Evolutionary conservation across 2,329 filamentous ascomycete species (phyloP).

Genomic region (Pyricularia pennisetigena): DNA sequence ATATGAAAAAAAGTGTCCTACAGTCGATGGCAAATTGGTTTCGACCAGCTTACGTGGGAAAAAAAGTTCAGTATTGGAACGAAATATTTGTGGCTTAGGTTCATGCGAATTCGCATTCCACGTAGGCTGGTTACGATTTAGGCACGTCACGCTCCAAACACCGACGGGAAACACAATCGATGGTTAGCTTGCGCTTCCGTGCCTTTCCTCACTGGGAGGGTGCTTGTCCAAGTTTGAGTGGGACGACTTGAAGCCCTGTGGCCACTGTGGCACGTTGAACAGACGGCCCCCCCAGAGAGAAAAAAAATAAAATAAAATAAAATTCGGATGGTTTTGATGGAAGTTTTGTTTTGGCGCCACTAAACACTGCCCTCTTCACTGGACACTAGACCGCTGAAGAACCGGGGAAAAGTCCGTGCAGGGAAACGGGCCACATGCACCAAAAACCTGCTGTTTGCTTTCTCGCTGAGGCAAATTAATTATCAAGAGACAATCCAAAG

Average conservation of each 20-base stretch:
- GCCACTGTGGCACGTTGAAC: background rate
- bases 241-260: background rate
- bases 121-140: background rate
- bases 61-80: background rate
- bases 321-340: background rate
- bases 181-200: background rate
- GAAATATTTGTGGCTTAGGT: background rate
- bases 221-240: background rate
- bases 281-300: background rate
- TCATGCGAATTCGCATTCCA: background rate
- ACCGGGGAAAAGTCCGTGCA: background rate
- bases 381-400: too few relatives aligned
- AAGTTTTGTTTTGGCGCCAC: background rate
- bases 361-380: background rate
- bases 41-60: background rate
- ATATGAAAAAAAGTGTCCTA: background rate
- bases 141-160: background rate
- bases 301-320: background rate
- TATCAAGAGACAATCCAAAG: background rate
- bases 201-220: background rate
- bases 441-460: background rate
- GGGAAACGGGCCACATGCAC: background rate
- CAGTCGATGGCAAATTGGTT: background rate
- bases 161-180: background rate
- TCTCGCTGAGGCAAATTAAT: background rate